Conservation (phyloP, 2,329 filamentous ascomycete genomes). For the Ophiostoma sp. region DNA sequence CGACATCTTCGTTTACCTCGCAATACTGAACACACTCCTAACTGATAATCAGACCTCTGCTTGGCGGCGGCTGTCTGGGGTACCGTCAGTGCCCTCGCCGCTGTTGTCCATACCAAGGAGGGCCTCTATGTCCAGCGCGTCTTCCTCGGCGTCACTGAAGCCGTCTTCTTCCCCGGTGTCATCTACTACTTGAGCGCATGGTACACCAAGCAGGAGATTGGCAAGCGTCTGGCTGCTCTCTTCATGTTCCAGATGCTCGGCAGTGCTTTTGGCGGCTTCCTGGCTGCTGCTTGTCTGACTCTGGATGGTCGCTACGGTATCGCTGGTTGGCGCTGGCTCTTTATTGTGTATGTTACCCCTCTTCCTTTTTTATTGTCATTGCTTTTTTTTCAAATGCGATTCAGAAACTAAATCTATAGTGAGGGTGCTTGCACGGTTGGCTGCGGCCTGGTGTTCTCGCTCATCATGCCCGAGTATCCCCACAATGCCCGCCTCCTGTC, state of each 20-base stretch:
- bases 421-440: constrained; percentile 23
- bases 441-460: constrained; percentile 13
- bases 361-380: background rate
- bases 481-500: constrained; percentile 37
- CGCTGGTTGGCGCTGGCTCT: constrained; percentile 24
- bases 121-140: constrained; percentile 51
- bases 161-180: constrained; percentile 56
- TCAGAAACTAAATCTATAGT: background rate
- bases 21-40: background rate
- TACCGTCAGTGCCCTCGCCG: constrained; percentile 45
- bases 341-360: constrained; percentile 18
- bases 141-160: constrained; percentile 54
- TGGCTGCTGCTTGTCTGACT: constrained; percentile 20
- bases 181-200: constrained; percentile 41
- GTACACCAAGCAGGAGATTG: constrained; percentile 22
- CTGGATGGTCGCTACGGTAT: constrained; percentile 14
- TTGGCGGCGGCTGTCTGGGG: constrained; percentile 59
- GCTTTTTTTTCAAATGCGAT: background rate
- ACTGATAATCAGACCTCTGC: constrained; percentile 19
- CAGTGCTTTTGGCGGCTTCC: constrained; percentile 25
- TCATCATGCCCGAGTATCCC: constrained; percentile 33
- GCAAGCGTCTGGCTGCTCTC: constrained; percentile 20
- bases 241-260: constrained; percentile 21
- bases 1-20: background rate
- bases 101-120: constrained; percentile 29